These are phyloP conservation scores for Raddia guianensis DNA, from an alignment of 176 grass and related monocot genomes.

Conservation along the genomic window DNA sequence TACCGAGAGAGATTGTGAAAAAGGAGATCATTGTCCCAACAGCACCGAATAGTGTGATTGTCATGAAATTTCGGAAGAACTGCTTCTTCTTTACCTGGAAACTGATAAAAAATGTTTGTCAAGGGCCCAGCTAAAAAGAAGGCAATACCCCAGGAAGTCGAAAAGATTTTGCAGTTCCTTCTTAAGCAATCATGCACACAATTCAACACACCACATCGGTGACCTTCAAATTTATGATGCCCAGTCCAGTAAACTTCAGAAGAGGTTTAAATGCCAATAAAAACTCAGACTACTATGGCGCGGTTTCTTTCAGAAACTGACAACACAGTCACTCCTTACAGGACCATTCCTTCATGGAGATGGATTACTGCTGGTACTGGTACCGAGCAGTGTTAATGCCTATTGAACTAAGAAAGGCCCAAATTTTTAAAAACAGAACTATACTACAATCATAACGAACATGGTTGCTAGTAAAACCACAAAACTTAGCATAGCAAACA, in stretches of 20 bases:
- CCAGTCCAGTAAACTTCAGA: neutral
- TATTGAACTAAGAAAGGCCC: neutral
- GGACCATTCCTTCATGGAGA: neutral
- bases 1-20: constrained; percentile 90
- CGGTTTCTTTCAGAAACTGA: neutral
- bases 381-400: neutral
- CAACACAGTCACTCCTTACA: neutral
- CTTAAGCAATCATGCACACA: neutral
- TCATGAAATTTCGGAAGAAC: constrained; percentile 98
- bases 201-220: constrained; percentile 9
- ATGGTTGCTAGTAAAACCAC: neutral
- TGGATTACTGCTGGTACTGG: neutral
- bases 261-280: neutral
- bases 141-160: neutral
- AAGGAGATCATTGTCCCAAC: constrained; percentile 96
- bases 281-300: constrained; percentile 16
- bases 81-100: constrained; percentile 99
- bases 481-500: no score
- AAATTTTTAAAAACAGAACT: neutral
- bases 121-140: constrained; percentile 28
- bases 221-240: neutral
- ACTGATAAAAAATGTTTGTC: constrained; percentile 52
- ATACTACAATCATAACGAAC: neutral
- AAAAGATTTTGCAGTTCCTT: neutral
- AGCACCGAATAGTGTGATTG: constrained; percentile 89